Percentiles rank a stretch among this genome's conserved stretches.
These are phyloP conservation scores for Hypoxylon fuscum DNA, from an alignment of 495 filamentous ascomycete genomes.

Conservation along the genomic window DNA sequence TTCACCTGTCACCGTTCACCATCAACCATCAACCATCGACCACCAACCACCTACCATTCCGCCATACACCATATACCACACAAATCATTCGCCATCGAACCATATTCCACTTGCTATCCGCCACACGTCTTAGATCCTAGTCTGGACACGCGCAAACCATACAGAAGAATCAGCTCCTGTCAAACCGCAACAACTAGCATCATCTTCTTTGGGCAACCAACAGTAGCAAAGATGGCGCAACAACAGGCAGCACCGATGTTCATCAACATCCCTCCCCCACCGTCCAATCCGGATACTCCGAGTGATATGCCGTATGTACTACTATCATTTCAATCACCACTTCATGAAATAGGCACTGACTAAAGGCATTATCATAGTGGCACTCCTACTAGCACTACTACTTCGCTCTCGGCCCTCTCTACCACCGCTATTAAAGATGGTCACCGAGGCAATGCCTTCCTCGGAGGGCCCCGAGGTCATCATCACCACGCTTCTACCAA, in stretches of 20 bases:
- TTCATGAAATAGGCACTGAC: constrained; percentile 15
- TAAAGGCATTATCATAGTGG: constrained; percentile 64
- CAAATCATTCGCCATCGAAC: too few relatives aligned
- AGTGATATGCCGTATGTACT: constrained; percentile 85
- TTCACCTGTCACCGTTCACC: neutral
- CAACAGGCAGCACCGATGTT: constrained; percentile 66
- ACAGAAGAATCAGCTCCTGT: constrained; percentile 10
- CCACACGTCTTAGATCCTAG: neutral
- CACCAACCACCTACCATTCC: constrained; percentile 1
- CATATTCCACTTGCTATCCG: neutral
- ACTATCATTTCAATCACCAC: constrained; percentile 12
- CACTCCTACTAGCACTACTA: constrained; percentile 89
- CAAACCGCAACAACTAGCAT: neutral
- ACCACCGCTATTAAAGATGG: constrained; percentile 96
- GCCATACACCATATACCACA: too few relatives aligned
- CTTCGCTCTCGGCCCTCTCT: constrained; percentile 83
- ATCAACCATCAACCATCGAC: neutral
- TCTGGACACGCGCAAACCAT: constrained; percentile 11
- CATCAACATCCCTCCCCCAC: constrained; percentile 85
- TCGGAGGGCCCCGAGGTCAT: constrained; percentile 60
- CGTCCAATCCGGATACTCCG: constrained; percentile 86
- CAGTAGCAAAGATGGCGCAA: constrained; percentile 49
- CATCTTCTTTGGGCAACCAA: neutral
- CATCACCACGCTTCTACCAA: constrained; percentile 69
- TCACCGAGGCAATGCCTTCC: constrained; percentile 75